Evolutionary conservation across 2,329 filamentous ascomycete genomes (phyloP).

Genomic region (Exophiala bonariae): DNA sequence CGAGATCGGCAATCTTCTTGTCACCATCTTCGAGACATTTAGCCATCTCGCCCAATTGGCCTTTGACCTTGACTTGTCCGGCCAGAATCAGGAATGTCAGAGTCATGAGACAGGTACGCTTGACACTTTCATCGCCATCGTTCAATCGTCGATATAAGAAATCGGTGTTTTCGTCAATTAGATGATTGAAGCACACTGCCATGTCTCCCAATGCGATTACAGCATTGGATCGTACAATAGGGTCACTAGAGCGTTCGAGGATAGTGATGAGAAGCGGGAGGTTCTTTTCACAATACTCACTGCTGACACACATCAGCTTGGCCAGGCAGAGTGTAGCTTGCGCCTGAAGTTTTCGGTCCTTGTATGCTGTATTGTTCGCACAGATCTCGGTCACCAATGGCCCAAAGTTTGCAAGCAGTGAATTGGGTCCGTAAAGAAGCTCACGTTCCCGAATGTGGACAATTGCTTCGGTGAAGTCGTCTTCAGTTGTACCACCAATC

Average conservation of each 20-base stretch:
- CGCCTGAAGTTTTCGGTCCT: constrained; percentile 85
- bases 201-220: constrained; percentile 97
- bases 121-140: constrained; percentile 84
- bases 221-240: constrained; percentile 91
- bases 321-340: constrained; percentile 92
- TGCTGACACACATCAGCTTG: constrained; percentile 97
- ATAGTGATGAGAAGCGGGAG: constrained; percentile 94
- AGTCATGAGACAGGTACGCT: constrained; percentile 97
- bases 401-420: constrained; percentile 85
- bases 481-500: constrained; percentile 93
- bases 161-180: constrained; percentile 98
- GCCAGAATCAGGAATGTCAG: constrained; percentile 95
- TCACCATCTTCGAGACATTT: constrained; percentile 98
- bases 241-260: constrained; percentile 88
- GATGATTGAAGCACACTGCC: constrained; percentile 99
- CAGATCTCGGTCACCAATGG: constrained; percentile 92
- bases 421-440: constrained; percentile 77
- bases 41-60: constrained; percentile 96
- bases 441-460: constrained; percentile 81
- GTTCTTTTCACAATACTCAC: constrained; percentile 93
- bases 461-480: constrained; percentile 88
- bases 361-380: constrained; percentile 88
- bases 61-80: constrained; percentile 98
- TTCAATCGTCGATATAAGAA: constrained; percentile 93
- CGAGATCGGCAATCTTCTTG: constrained; percentile 87